Conservation (phyloP, 371 early-diverging fungal species). For the Encephalitozoon cuniculi region DNA sequence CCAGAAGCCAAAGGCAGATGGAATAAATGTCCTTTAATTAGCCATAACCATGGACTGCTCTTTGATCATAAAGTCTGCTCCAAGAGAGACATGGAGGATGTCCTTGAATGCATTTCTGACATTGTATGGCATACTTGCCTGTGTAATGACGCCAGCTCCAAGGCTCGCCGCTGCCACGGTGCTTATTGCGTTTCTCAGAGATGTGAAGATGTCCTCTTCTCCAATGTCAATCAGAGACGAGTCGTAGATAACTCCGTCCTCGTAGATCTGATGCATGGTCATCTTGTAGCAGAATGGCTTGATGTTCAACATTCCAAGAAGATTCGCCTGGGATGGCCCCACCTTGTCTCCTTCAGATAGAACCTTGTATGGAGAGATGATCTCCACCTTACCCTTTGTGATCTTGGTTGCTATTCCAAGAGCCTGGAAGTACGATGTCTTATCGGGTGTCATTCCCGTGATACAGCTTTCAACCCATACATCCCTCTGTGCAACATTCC, state of each 20-base stretch:
- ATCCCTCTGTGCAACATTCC: constrained; percentile 87
- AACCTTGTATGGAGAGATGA: constrained; percentile 82
- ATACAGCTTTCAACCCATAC: constrained; percentile 88
- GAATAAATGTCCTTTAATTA: constrained; percentile 10
- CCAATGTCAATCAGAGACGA: constrained; percentile 81
- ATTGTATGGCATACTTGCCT: constrained; percentile 86
- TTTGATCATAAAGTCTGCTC: constrained; percentile 68
- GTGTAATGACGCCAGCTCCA: constrained; percentile 78
- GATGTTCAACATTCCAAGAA: constrained; percentile 96
- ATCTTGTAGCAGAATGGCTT: constrained; percentile 99
- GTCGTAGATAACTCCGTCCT: constrained; percentile 79
- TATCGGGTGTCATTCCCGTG: constrained; percentile 98
- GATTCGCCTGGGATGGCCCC: constrained; percentile 92
- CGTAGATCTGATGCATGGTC: constrained; percentile 80
- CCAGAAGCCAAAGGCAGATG: background rate
- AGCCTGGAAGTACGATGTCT: constrained; percentile 99
- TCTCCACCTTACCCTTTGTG: constrained; percentile 99
- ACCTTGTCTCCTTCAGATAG: constrained; percentile 81
- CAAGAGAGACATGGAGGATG: constrained; percentile 67
- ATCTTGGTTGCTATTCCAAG: constrained; percentile 99
- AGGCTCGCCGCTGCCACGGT: constrained; percentile 83
- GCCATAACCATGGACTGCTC: constrained; percentile 1
- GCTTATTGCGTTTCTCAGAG: constrained; percentile 71
- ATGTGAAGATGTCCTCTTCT: constrained; percentile 70
- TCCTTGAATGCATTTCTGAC: constrained; percentile 50